Evolutionary conservation across 352 stramenopile species (phyloP), one percentile per base, ranked within the genome.

Genomic region (Phytophthora hybrid): DNA sequence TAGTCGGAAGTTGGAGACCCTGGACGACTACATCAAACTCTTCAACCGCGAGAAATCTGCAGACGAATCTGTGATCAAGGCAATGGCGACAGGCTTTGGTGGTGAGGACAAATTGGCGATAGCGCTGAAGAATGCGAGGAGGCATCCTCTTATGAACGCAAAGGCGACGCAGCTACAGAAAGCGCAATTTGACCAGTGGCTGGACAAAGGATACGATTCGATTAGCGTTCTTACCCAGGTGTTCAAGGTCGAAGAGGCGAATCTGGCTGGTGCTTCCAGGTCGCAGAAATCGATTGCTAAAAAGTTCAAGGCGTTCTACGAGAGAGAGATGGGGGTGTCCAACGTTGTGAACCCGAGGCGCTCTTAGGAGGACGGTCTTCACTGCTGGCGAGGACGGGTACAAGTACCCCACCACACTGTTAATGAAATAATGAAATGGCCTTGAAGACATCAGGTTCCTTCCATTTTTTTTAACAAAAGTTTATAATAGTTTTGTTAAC

Each of bases 1-100:
- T 9, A 51, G 55, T n/a, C 7, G 32, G 13, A 61, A 61, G 19
- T 51, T 61, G 18, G 32, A 61, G 55, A 11, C 46, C 9, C 13
- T 61, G 55, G 32, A 51, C 2, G n/a, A 51, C 32, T 61, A 61
- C 32, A 13, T 32, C 19, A 61, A 49, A n/a, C n/a, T 61, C 16
- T 31, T 61, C 19, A 61, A 61, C 11, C 18, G 10, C 14, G 13
- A 61, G 10, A 61, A 61, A 11, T 51, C 32, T 23, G 47, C 13
- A n/a, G 32, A 61, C 3, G 39, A 16, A 61, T 21, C 32, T 34
- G 16, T 61, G 34, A 9, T 51, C n/a, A 32, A 18, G 7, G 29
- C 32, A 18, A 34, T 61, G 10, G 46, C 23, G 55, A n/a, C n/a
- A n/a, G n/a, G n/a, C n/a, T n/a, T n/a, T n/a, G n/a, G n/a, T n/a